Conservation (phyloP, 805 yeast species). For the Cyberlindnera meyerae region DNA sequence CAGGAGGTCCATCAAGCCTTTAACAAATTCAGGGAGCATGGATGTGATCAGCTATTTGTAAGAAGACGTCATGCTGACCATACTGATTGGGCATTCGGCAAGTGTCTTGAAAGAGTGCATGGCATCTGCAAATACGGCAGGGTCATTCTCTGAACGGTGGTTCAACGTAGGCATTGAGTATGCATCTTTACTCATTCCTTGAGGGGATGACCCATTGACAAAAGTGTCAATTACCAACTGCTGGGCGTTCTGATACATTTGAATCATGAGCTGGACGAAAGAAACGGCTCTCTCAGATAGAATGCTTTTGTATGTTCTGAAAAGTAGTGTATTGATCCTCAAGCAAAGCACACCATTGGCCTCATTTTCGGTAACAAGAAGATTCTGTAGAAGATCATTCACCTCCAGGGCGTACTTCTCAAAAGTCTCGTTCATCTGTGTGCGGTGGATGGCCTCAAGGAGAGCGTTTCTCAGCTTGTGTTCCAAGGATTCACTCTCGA, state of each 20-base stretch:
- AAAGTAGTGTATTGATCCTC: constrained; percentile 80
- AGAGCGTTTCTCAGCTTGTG: constrained; percentile 72
- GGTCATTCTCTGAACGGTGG: constrained; percentile 28
- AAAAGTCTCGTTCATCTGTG: constrained; percentile 77
- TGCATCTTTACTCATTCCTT: constrained; percentile 31
- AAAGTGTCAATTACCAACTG: constrained; percentile 69
- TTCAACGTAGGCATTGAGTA: constrained; percentile 36
- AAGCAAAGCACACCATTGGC: constrained; percentile 91
- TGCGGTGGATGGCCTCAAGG: constrained; percentile 73
- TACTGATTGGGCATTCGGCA: constrained; percentile 95
- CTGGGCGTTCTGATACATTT: constrained; percentile 76
- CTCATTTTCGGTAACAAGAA: constrained; percentile 79
- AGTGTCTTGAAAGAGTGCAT: constrained; percentile 83
- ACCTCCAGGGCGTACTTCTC: constrained; percentile 63
- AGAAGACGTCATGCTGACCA: constrained; percentile 87
- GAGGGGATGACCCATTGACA: constrained; percentile 28
- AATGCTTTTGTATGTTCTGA: constrained; percentile 71
- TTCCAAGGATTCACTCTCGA: constrained; percentile 59
- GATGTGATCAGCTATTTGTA: constrained; percentile 71
- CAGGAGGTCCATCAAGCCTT: constrained; percentile 71
- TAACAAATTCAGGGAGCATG: constrained; percentile 72
- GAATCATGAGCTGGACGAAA: constrained; percentile 70
- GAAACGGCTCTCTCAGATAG: constrained; percentile 69
- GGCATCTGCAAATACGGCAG: constrained; percentile 57
- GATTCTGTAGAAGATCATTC: constrained; percentile 51